phyloP scores from a whole-genome alignment of 2,329 filamentous ascomycete genomes.

The Colletotrichum trifolii region DNA sequence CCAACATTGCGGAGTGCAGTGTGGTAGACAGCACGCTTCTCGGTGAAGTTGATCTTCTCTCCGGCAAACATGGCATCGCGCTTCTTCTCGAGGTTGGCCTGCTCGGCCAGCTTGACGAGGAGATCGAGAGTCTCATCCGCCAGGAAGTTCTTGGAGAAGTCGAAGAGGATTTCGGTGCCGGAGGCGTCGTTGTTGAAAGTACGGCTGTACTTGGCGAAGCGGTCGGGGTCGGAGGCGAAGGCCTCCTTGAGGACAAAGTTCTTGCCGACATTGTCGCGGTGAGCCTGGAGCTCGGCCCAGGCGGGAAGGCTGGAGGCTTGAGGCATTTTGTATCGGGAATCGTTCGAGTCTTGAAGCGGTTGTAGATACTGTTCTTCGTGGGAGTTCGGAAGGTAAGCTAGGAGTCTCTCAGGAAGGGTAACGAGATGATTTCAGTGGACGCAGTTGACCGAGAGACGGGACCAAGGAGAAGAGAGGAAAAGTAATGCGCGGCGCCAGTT shows the following conservation, averaged over 20 bases:
- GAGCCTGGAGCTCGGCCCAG: conserved; percentile 91
- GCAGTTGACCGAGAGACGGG: conserved; percentile 7
- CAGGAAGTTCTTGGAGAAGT: conserved; percentile 99
- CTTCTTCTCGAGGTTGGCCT: conserved; percentile 91
- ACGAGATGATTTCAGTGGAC: conserved; percentile 4
- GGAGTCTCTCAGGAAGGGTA: not conserved
- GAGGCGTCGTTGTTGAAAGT: conserved; percentile 83
- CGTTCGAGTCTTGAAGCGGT: too few relatives aligned
- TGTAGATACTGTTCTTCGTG: not conserved
- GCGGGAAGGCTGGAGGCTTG: conserved; percentile 87
- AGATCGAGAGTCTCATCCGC: conserved; percentile 91
- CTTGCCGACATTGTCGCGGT: conserved; percentile 88
- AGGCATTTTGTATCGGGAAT: conserved; percentile 66
- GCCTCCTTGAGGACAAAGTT: conserved; percentile 93
- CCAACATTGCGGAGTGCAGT: conserved; percentile 90
- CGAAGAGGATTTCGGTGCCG: conserved; percentile 89
- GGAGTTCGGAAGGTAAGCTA: conserved; percentile 7
- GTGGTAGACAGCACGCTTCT: conserved; percentile 96
- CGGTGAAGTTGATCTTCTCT: conserved; percentile 99
- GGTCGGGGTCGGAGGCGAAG: conserved; percentile 87
- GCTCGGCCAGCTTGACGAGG: conserved; percentile 88
- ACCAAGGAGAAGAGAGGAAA: not conserved
- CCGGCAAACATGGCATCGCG: conserved; percentile 97
- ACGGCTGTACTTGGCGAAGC: conserved; percentile 90
- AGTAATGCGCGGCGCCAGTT: conserved; percentile 2